Conservation (phyloP, 345 rosid genomes). For the Salix udensis region DNA sequence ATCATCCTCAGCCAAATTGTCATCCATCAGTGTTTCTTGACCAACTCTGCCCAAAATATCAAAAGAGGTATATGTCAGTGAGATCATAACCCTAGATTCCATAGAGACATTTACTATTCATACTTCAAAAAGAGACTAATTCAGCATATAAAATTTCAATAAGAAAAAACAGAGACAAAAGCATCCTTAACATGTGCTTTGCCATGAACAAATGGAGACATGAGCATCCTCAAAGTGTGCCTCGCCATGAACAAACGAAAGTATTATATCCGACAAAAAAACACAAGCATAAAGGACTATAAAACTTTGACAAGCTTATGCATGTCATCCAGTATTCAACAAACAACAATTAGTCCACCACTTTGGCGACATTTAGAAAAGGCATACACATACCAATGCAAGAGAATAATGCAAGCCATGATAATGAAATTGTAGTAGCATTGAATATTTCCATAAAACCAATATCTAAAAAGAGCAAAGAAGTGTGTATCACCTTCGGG, state of each 20-base stretch:
- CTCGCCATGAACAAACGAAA: background rate
- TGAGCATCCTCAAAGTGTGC: too few relatives aligned
- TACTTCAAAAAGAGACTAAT: background rate
- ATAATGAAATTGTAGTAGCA: too few relatives aligned
- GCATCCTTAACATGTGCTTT: background rate
- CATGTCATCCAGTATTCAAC: background rate
- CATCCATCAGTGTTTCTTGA: slow-evolving; percentile 79
- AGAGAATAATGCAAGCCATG: background rate
- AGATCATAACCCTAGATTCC: background rate
- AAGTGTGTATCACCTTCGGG: slow-evolving; percentile 50
- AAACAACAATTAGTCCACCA: background rate
- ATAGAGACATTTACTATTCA: background rate
- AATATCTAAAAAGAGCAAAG: too few relatives aligned
- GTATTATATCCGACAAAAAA: background rate
- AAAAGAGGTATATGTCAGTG: background rate
- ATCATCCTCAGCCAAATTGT: slow-evolving; percentile 66
- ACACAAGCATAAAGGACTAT: background rate
- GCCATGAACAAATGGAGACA: background rate
- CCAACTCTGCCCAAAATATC: slow-evolving; percentile 57
- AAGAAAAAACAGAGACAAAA: too few relatives aligned
- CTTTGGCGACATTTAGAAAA: too few relatives aligned
- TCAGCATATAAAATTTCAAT: too few relatives aligned
- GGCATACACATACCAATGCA: background rate
- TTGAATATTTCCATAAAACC: background rate
- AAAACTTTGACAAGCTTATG: background rate